Conservation (phyloP, 805 yeast species). For the Cyberlindnera xishuangbannaensis region DNA sequence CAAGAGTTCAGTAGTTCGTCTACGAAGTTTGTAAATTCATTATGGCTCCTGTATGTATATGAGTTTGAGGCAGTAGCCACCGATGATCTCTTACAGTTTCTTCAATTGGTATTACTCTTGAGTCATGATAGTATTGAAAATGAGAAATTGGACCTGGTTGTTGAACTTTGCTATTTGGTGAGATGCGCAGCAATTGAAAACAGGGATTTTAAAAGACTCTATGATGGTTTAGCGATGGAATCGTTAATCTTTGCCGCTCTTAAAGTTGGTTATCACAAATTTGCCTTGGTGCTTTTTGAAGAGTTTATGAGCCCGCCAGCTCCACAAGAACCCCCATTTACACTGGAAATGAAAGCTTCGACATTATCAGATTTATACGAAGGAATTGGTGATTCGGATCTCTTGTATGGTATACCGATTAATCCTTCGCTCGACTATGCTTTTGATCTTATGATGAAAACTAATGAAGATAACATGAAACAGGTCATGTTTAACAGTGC, state of each 20-base stretch:
- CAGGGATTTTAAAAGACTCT: conserved; percentile 1
- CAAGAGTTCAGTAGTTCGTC: conserved; percentile 21
- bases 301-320: conserved; percentile 16
- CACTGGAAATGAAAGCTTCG: conserved; percentile 8
- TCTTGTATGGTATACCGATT: conserved; percentile 59
- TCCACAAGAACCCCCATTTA: neutral
- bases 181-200: conserved; percentile 14
- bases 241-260: conserved; percentile 24
- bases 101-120: neutral
- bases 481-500: conserved; percentile 53
- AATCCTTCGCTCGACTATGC: conserved; percentile 50
- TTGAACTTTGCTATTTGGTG: conserved; percentile 25
- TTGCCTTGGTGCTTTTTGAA: conserved; percentile 34
- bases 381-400: conserved; percentile 55
- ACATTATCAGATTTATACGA: conserved; percentile 37
- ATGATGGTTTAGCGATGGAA: conserved; percentile 14
- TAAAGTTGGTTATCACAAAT: conserved; percentile 19
- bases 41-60: conserved; percentile 25
- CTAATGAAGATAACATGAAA: conserved; percentile 31
- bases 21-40: conserved; percentile 22
- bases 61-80: conserved; percentile 15
- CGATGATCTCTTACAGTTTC: conserved; percentile 5
- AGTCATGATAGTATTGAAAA: neutral
- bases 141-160: conserved; percentile 11
- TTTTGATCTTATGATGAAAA: conserved; percentile 32